These are phyloP conservation scores for Tricholoma sp. DNA, from an alignment of 768 basidiomycete genomes.

Conservation along the genomic window DNA sequence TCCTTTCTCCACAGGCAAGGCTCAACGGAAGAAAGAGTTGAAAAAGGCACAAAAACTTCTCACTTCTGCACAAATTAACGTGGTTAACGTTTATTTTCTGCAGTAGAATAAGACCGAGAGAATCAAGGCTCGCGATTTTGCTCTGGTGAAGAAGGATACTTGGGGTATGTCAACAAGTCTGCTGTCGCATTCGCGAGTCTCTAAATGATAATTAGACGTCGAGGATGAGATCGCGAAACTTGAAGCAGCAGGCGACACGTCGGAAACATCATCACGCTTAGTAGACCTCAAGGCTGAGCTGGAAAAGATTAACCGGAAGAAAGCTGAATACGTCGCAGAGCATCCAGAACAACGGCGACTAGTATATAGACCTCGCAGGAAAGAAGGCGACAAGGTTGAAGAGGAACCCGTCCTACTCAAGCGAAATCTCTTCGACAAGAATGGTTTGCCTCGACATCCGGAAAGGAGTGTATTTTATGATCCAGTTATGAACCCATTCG, in stretches of 20 bases:
- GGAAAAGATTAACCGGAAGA: slow-evolving; percentile 75
- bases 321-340: slow-evolving; percentile 86
- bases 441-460: slow-evolving; percentile 85
- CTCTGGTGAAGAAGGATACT: slow-evolving; percentile 94
- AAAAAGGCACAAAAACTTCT: slow-evolving; percentile 65
- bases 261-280: slow-evolving; percentile 58
- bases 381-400: slow-evolving; percentile 38
- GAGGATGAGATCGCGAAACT: slow-evolving; percentile 76
- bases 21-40: slow-evolving; percentile 88
- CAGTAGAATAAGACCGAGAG: slow-evolving; percentile 90
- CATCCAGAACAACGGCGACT: slow-evolving; percentile 90
- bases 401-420: slow-evolving; percentile 37
- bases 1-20: slow-evolving; percentile 62
- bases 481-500: slow-evolving; percentile 87
- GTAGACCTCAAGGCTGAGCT: slow-evolving; percentile 72
- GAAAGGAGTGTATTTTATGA: slow-evolving; percentile 92
- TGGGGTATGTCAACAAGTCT: slow-evolving; percentile 42
- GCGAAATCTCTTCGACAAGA: slow-evolving; percentile 72
- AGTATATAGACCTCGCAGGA: slow-evolving; percentile 61
- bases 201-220: slow-evolving; percentile 46
- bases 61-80: slow-evolving; percentile 7
- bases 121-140: slow-evolving; percentile 76
- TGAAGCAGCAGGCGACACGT: slow-evolving; percentile 40
- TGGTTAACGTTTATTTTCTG: slow-evolving; percentile 21
- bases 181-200: neutral